Evolutionary conservation across 2,329 filamentous ascomycete species (phyloP), one percentile per base, ranked within the genome.

Genomic region (Onygena corvina): DNA sequence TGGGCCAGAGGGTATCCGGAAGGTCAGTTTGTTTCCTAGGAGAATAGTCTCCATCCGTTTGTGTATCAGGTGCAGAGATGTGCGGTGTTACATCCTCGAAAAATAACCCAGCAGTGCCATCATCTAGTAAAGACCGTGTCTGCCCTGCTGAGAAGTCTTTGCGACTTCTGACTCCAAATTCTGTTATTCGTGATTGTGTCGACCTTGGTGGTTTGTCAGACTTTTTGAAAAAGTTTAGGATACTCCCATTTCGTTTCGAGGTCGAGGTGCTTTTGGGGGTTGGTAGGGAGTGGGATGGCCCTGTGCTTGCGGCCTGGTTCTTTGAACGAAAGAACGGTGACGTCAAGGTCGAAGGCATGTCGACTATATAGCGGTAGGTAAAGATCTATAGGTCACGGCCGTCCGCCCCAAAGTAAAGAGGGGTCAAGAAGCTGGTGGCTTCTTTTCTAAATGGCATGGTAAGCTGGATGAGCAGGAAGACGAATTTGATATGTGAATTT

Each of bases 191-290:
- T 16, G 72, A 70, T 50, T 80, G 66, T 20, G 56, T 62, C 23
- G 59, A 62, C 4, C 55, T 61, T 16, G 33, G 30, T 69, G 53
- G 82, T 73, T 50, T 75, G 33, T 78, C 75, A 0, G 77, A 72
- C 60, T 86, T 87, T 59, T 84, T 80, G 61, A 88, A 88, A 63
- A 86, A 88, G 54, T 67, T 86, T 11, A 86, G 66, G 27, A 87
- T 86, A 54, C 80, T 86, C 4, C 73, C 71, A 57, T 85, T 86
- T 21, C 48, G 38, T 46, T 49, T 53, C 4, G 30, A 11, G 7
- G 46, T 18, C 7, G 49, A 21, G 8, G 48, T 51, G 20, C 29
- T 40, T 30, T 14, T 11, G 9, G 14, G 3, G 18, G 27, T 45
- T 14, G 36, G 27, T 20, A 27, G 27, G 12, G 36, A 12, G 30